These are phyloP conservation scores for Myxozyma vanderwaltii DNA, from an alignment of 805 yeast species.

Conservation along the genomic window DNA sequence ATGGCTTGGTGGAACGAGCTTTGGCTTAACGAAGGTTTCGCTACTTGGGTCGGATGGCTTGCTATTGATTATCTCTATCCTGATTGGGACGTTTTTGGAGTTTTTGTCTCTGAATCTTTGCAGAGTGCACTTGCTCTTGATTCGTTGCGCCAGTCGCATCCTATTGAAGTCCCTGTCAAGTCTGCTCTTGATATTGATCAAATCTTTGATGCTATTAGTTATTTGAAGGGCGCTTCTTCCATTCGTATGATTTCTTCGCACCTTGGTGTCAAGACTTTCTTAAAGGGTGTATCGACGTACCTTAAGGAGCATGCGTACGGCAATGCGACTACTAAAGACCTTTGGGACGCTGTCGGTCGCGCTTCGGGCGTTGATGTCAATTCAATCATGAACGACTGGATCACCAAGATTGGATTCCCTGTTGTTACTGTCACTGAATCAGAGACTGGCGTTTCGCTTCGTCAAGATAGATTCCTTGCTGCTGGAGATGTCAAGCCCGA, in stretches of 20 bases:
- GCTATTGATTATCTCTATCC: constrained; percentile 73
- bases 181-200: constrained; percentile 80
- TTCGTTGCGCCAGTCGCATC: constrained; percentile 71
- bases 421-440: constrained; percentile 66
- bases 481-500: constrained; percentile 77
- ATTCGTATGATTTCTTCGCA: constrained; percentile 78
- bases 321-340: constrained; percentile 72
- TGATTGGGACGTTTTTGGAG: constrained; percentile 75
- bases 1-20: constrained; percentile 95
- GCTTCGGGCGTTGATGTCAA: constrained; percentile 74
- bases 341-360: constrained; percentile 72
- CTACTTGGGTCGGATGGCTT: constrained; percentile 78
- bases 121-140: constrained; percentile 77
- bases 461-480: constrained; percentile 73
- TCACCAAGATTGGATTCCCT: constrained; percentile 77
- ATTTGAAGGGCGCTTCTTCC: constrained; percentile 77
- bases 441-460: constrained; percentile 52
- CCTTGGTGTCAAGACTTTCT: constrained; percentile 75
- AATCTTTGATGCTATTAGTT: constrained; percentile 80
- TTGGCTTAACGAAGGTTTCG: constrained; percentile 90
- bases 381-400: constrained; percentile 77
- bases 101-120: constrained; percentile 74
- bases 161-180: constrained; percentile 78
- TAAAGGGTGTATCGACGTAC: constrained; percentile 77
- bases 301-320: constrained; percentile 75